Conservation (phyloP, 169 alveolate genomes). For the Babesia divergens region DNA sequence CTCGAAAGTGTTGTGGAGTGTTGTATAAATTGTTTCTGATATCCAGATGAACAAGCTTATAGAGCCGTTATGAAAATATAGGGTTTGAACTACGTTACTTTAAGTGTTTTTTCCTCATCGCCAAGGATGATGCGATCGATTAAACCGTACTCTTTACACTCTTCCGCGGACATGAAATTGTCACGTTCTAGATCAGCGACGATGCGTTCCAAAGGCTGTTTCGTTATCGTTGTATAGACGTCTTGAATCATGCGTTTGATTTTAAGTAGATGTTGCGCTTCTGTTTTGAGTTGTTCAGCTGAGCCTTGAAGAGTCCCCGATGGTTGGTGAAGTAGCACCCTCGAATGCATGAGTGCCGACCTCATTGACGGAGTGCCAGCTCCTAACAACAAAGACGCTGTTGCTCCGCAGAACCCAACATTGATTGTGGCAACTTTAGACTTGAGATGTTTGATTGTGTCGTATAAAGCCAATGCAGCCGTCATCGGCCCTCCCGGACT, state of each 20-base stretch:
- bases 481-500: conserved; percentile 69
- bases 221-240: conserved; percentile 66
- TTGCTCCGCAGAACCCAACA: conserved; percentile 72
- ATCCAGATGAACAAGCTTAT: too few relatives aligned
- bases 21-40: too few relatives aligned
- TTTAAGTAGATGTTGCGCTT: conserved; percentile 33
- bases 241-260: conserved; percentile 27
- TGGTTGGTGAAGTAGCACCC: conserved; percentile 68
- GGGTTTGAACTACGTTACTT: too few relatives aligned
- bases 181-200: conserved; percentile 77
- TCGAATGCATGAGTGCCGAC: conserved; percentile 56
- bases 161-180: conserved; percentile 81
- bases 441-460: conserved; percentile 59
- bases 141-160: conserved; percentile 76
- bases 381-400: conserved; percentile 67
- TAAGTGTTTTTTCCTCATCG: too few relatives aligned
- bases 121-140: conserved; percentile 77
- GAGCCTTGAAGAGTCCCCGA: conserved; percentile 59
- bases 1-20: too few relatives aligned
- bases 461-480: conserved; percentile 65
- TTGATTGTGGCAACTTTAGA: conserved; percentile 63
- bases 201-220: conserved; percentile 66
- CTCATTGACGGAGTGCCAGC: conserved; percentile 70
- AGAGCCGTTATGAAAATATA: too few relatives aligned
- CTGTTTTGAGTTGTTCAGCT: conserved; percentile 61